Evolutionary conservation across 164 flowering plant genomes (phyloP).

Genomic region (Nymphaea colorata): DNA sequence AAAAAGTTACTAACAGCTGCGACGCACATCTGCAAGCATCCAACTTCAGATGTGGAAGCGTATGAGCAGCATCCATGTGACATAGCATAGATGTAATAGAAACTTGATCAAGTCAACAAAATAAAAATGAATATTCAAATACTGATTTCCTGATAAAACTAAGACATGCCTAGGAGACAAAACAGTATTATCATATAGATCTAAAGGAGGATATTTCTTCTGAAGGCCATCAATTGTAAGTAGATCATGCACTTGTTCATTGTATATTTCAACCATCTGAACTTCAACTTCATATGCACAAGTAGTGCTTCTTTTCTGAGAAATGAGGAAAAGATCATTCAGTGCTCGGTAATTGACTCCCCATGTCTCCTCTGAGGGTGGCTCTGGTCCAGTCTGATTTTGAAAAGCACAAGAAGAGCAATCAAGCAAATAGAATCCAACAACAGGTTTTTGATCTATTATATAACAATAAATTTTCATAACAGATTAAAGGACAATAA

Average conservation of each 20-base stretch:
- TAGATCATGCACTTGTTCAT: constrained; percentile 94
- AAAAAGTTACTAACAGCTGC: no score
- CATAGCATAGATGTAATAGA: no score
- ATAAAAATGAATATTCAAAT: not conserved
- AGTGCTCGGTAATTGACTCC: constrained; percentile 87
- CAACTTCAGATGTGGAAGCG: no score
- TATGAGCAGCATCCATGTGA: no score
- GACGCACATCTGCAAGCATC: no score
- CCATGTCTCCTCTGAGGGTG: constrained; percentile 46
- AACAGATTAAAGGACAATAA: no score
- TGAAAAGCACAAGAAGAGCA: not conserved
- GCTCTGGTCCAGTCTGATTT: constrained; percentile 63
- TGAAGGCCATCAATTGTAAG: constrained; percentile 46
- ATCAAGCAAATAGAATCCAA: no score
- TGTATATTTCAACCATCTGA: constrained; percentile 94
- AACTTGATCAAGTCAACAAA: no score
- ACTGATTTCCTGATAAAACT: not conserved
- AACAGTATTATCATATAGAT: no score
- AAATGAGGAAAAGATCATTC: constrained; percentile 65
- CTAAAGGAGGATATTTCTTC: constrained; percentile 71
- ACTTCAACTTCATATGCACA: constrained; percentile 59
- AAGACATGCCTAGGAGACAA: not conserved
- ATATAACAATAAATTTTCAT: no score
- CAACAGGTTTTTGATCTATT: no score
- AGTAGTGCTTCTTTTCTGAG: constrained; percentile 46